Evolutionary conservation across 176 grass and related monocot genomes (phyloP), one percentile per base, ranked within the genome.

Genomic region (Alopecurus myosuroides): DNA sequence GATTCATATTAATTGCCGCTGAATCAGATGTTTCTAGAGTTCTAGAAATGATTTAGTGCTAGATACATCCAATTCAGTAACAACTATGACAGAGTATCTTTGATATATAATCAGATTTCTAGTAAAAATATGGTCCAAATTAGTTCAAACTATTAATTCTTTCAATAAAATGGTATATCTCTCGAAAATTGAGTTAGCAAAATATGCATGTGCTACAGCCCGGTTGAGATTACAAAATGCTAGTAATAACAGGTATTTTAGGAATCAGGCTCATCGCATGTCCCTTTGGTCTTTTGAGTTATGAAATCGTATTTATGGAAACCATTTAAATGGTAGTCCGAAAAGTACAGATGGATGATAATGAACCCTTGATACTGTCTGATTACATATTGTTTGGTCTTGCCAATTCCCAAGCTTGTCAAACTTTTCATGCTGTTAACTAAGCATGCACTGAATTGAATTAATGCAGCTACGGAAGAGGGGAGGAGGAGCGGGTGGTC

Each of bases 401-500:
- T 30, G 15, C 23, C 42, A 37, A 36, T 36, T 37, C 22, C 8
- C 34, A 22, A 20, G 34, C 34, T 68, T 66, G 7, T 15, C 44
- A 15, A 28, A 6, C 23, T 7, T 77, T 75, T 14, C 57, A 56
- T 9, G 65, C 56, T 60, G 6, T 51, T 65, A 42, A 77, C 74
- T n/a, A n/a, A n/a, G n/a, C 18, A 15, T 55, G 26, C 78, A 26
- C 30, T 83, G 48, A 74, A 79, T 75, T 39, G 17, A n/a, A n/a
- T n/a, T n/a, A n/a, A 84, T 80, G 71, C 79, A 97, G 95, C 86
- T 58, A 84, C 80, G 39, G 92, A 93, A 83, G 95, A 97, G 69
- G 88, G 85, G 34, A 92, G 89, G 84, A 92, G 77, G 83, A 90
- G 85, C 63, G 88, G 91, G 51, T 95, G 96, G 91, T 79, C 89